These are phyloP conservation scores for Staphylotrichum longicolle DNA, from an alignment of 495 filamentous ascomycete genomes.

Conservation along the genomic window DNA sequence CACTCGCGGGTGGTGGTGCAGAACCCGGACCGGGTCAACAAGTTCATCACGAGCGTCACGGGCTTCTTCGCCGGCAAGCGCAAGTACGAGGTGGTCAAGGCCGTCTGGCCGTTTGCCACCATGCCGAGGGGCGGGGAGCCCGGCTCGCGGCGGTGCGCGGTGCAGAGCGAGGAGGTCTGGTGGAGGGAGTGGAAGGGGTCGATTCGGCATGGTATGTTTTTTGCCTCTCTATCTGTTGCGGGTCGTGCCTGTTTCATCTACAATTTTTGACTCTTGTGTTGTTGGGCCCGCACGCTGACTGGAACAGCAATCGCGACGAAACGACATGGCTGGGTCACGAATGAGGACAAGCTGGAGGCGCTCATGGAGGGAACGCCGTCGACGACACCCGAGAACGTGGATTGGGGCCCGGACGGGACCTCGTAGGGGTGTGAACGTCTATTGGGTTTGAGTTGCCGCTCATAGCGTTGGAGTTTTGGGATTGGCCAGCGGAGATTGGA, in stretches of 20 bases:
- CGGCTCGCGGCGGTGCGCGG: conserved; percentile 39
- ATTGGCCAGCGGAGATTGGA: not conserved
- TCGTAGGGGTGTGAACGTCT: not conserved
- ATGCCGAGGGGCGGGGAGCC: conserved; percentile 40
- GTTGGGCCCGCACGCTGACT: conserved; percentile 7
- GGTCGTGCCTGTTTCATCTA: no score
- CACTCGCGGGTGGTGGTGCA: conserved; percentile 49
- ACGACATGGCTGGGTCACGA: conserved; percentile 49
- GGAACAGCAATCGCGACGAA: conserved; percentile 40
- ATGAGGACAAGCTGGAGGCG: conserved; percentile 51
- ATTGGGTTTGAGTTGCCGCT: not conserved
- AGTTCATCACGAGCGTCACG: conserved; percentile 45
- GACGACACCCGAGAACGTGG: conserved; percentile 30
- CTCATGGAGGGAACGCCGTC: conserved; percentile 45
- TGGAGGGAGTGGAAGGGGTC: conserved; percentile 51
- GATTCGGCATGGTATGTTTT: conserved; percentile 37
- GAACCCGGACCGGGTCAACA: conserved; percentile 46
- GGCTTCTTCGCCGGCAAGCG: conserved; percentile 45
- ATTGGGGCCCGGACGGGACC: conserved; percentile 41
- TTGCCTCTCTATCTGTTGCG: not conserved
- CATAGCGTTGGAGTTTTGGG: conserved; percentile 26
- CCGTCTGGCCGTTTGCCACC: conserved; percentile 50
- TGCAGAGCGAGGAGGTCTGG: conserved; percentile 55
- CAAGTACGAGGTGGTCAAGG: conserved; percentile 50
- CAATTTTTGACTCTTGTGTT: no score